Percentiles rank a stretch among this genome's conserved stretches.
These are phyloP conservation scores for Orbilia quercus DNA, from an alignment of 2,329 filamentous ascomycete species.

Conservation along the genomic window DNA sequence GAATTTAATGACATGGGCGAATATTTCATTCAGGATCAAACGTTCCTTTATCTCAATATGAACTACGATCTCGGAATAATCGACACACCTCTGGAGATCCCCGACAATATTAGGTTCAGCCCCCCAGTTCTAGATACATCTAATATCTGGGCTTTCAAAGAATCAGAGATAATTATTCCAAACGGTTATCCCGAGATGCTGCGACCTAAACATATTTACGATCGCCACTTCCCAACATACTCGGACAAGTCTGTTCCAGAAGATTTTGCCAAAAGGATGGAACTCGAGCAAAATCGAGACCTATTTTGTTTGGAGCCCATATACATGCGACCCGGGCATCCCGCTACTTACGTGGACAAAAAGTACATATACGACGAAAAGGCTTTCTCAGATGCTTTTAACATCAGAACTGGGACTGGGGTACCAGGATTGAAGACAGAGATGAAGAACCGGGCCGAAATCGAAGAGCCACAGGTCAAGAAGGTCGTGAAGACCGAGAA, in stretches of 20 bases:
- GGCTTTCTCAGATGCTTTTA: slow-evolving; percentile 12
- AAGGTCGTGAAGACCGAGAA: too few relatives aligned
- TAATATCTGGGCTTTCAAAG: background rate
- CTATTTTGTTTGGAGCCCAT: background rate
- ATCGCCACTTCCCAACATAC: background rate
- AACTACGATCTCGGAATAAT: background rate
- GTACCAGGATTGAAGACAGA: slow-evolving; percentile 1
- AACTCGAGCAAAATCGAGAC: background rate
- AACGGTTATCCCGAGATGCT: slow-evolving; percentile 1
- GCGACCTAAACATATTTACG: background rate
- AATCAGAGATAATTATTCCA: background rate
- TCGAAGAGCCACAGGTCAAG: too few relatives aligned
- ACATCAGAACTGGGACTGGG: background rate
- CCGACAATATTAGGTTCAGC: background rate
- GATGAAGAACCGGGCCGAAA: too few relatives aligned
- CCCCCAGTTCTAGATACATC: background rate
- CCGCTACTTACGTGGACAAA: background rate
- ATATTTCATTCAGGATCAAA: background rate
- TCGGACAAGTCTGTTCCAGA: background rate
- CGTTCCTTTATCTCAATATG: slow-evolving; percentile 9
- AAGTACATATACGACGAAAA: background rate
- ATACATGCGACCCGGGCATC: background rate
- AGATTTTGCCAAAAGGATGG: background rate
- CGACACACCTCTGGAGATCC: background rate
- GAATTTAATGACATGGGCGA: background rate